phyloP scores from a whole-genome alignment of 495 filamentous ascomycete genomes.

The Cercophora samala region DNA sequence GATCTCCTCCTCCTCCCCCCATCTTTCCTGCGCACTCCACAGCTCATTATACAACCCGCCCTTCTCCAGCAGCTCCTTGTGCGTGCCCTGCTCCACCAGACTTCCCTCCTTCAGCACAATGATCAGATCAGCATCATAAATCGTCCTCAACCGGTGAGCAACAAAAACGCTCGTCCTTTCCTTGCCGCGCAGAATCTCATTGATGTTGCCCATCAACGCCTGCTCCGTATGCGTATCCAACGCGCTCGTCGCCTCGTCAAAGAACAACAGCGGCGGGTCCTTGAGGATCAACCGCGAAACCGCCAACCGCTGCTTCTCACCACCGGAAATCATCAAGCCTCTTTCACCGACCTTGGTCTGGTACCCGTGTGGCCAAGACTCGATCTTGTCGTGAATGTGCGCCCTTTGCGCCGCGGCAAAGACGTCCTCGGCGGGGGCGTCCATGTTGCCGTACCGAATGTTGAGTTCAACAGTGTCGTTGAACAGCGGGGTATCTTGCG shows the following conservation, averaged over 20 bases:
- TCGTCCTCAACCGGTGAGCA: conserved; percentile 86
- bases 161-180: conserved; percentile 86
- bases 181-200: conserved; percentile 88
- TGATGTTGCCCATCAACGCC: conserved; percentile 86
- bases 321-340: conserved; percentile 97
- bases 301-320: conserved; percentile 92
- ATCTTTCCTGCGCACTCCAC: conserved; percentile 58
- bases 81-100: conserved; percentile 83
- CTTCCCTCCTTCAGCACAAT: conserved; percentile 82
- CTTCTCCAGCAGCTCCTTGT: conserved; percentile 73
- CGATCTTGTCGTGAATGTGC: conserved; percentile 78
- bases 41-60: conserved; percentile 83
- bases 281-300: conserved; percentile 85
- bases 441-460: conserved; percentile 88
- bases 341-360: conserved; percentile 90
- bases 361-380: conserved; percentile 77
- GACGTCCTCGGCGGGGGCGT: conserved; percentile 70
- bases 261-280: conserved; percentile 89
- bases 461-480: conserved; percentile 95
- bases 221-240: conserved; percentile 96
- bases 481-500: conserved; percentile 95
- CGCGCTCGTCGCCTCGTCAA: conserved; percentile 95
- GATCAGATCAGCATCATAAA: conserved; percentile 91
- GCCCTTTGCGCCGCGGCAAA: conserved; percentile 73
- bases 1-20: conserved; percentile 18